These are phyloP conservation scores for Boletus coccyginus DNA, from an alignment of 768 basidiomycete genomes.

Conservation along the genomic window DNA sequence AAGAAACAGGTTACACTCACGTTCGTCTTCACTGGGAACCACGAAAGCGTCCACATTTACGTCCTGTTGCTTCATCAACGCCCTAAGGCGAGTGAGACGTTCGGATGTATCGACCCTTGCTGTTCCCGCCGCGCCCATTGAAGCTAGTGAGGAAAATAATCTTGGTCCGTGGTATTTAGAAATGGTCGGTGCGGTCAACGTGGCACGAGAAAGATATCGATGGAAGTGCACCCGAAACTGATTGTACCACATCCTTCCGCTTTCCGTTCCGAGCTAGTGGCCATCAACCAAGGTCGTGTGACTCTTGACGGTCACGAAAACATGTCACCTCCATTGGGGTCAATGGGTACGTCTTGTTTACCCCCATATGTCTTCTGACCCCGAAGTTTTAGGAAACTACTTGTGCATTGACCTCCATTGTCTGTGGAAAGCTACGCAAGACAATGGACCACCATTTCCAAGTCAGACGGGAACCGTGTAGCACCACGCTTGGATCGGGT, in stretches of 20 bases:
- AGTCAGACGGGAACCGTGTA: too few relatives aligned
- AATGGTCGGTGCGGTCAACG: neutral
- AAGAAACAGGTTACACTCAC: conserved; percentile 42
- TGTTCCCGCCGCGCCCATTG: conserved; percentile 38
- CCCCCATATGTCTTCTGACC: too few relatives aligned
- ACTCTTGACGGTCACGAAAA: neutral
- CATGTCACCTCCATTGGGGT: neutral
- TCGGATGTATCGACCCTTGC: conserved; percentile 59
- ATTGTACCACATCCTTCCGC: conserved; percentile 28
- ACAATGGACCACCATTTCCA: too few relatives aligned
- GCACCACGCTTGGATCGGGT: neutral
- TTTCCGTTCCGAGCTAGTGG: conserved; percentile 16
- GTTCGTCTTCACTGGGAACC: conserved; percentile 91
- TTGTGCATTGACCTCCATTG: neutral
- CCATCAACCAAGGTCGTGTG: conserved; percentile 3
- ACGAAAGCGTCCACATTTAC: conserved; percentile 68
- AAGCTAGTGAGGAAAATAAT: conserved; percentile 15
- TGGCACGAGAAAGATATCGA: conserved; percentile 23
- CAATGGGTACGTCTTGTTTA: too few relatives aligned
- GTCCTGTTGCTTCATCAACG: conserved; percentile 61
- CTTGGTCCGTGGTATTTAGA: neutral
- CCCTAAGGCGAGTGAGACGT: conserved; percentile 60
- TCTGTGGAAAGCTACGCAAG: neutral
- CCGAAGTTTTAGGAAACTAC: too few relatives aligned
- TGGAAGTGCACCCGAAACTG: conserved; percentile 11